These are phyloP conservation scores for Paramecium primaurelia DNA, from an alignment of 73 alveolate genomes.

Conservation along the genomic window DNA sequence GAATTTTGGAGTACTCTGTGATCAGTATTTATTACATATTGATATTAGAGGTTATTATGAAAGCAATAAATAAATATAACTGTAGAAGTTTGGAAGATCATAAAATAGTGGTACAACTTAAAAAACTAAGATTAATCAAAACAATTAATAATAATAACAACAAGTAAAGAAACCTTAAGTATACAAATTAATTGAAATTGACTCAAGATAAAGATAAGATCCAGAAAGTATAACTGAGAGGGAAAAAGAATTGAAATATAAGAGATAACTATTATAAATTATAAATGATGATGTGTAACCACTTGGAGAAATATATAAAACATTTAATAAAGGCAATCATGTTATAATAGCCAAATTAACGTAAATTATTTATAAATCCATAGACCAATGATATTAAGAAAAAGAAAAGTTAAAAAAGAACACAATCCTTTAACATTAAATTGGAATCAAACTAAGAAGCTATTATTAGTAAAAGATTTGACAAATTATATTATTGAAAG, in stretches of 20 bases:
- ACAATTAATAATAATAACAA: neutral
- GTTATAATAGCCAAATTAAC: neutral
- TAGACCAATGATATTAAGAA: neutral
- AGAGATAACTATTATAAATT: neutral
- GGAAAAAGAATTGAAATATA: constrained; percentile 35
- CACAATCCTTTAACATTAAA: neutral
- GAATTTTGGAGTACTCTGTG: constrained; percentile 44
- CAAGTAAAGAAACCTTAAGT: neutral
- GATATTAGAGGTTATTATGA: constrained; percentile 19
- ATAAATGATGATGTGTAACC: constrained; percentile 6
- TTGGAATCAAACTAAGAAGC: neutral
- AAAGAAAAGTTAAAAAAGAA: neutral
- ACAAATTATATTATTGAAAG: neutral
- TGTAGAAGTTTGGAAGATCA: constrained; percentile 17
- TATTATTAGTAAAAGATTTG: neutral
- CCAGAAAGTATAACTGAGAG: constrained; percentile 27
- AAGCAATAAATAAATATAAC: neutral
- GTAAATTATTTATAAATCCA: neutral
- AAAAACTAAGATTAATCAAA: neutral
- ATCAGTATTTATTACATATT: neutral
- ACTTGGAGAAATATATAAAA: neutral
- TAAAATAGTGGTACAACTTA: neutral
- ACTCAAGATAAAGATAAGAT: constrained; percentile 10
- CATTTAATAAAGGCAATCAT: neutral
- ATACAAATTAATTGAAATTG: constrained; percentile 15